phyloP scores from a whole-genome alignment of 164 flowering plant species.

The Chimonanthus salicifolius region DNA sequence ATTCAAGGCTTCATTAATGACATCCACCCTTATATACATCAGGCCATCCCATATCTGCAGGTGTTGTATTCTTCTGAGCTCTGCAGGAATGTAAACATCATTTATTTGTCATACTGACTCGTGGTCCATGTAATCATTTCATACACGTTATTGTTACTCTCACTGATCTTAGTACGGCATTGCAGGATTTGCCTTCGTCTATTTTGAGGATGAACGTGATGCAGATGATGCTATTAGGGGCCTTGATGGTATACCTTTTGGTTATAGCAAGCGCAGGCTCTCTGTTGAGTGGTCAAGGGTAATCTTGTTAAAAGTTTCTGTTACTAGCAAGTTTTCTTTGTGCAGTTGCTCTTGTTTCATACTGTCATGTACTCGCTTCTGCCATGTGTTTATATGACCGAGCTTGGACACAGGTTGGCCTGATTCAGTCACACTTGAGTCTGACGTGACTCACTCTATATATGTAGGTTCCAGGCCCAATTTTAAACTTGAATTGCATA shows the following conservation, averaged over 20 bases:
- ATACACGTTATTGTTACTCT: background rate
- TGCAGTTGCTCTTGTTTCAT: background rate
- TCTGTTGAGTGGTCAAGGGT: slow-evolving; percentile 97
- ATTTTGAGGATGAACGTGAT: slow-evolving; percentile 91
- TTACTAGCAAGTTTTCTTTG: background rate
- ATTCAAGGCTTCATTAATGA: slow-evolving; percentile 49
- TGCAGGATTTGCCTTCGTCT: slow-evolving; percentile 96
- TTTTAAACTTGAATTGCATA: no score
- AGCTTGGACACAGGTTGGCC: no score
- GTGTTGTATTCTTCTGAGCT: slow-evolving; percentile 60
- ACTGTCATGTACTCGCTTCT: no score
- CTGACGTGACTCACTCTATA: no score
- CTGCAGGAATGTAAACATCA: slow-evolving; percentile 21
- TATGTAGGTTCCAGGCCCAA: no score
- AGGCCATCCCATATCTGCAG: slow-evolving; percentile 69
- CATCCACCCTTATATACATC: slow-evolving; percentile 72
- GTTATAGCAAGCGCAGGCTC: slow-evolving; percentile 64
- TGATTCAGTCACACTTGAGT: no score
- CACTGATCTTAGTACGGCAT: background rate
- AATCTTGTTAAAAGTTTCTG: background rate
- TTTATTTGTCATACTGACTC: slow-evolving; percentile 21
- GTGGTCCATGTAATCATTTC: slow-evolving; percentile 8
- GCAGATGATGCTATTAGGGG: slow-evolving; percentile 85
- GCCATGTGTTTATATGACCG: no score
- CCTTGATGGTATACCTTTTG: slow-evolving; percentile 72